Percentiles rank a stretch among this genome's conserved stretches.
Conservation (phyloP, 805 yeast species). For the Phaffomyces antillensis region DNA sequence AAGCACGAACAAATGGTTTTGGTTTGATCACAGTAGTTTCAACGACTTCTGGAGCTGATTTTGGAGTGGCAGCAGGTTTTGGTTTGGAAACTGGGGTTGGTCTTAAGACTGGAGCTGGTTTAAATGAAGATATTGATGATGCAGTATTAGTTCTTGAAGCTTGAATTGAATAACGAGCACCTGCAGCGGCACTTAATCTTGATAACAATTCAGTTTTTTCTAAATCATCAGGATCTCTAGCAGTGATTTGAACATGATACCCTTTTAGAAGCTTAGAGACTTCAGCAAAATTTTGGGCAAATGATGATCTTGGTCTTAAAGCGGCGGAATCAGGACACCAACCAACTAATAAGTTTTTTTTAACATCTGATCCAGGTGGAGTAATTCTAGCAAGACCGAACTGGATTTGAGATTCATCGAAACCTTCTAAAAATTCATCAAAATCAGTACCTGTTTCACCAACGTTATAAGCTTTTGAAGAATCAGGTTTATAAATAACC, state of each 20-base stretch:
- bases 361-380: slow-evolving; percentile 88
- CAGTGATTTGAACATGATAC: slow-evolving; percentile 93
- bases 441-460: slow-evolving; percentile 53
- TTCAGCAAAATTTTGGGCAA: slow-evolving; percentile 71
- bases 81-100: slow-evolving; percentile 20
- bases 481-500: slow-evolving; percentile 75
- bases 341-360: slow-evolving; percentile 77
- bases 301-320: slow-evolving; percentile 62
- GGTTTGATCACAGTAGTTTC: slow-evolving; percentile 21
- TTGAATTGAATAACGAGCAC: slow-evolving; percentile 84
- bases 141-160: slow-evolving; percentile 27
- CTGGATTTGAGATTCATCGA: slow-evolving; percentile 83
- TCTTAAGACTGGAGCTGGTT: slow-evolving; percentile 19
- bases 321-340: slow-evolving; percentile 99
- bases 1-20: slow-evolving; percentile 5
- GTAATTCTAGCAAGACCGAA: slow-evolving; percentile 84
- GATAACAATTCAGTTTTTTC: slow-evolving; percentile 68
- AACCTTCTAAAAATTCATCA: slow-evolving; percentile 70
- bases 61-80: slow-evolving; percentile 22
- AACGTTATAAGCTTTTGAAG: slow-evolving; percentile 36
- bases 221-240: slow-evolving; percentile 89
- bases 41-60: slow-evolving; percentile 13
- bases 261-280: slow-evolving; percentile 66
- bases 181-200: slow-evolving; percentile 85
- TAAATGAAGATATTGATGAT: slow-evolving; percentile 20